Conservation (phyloP, 768 basidiomycete species). For the Boletus rufocinnamomeus region DNA sequence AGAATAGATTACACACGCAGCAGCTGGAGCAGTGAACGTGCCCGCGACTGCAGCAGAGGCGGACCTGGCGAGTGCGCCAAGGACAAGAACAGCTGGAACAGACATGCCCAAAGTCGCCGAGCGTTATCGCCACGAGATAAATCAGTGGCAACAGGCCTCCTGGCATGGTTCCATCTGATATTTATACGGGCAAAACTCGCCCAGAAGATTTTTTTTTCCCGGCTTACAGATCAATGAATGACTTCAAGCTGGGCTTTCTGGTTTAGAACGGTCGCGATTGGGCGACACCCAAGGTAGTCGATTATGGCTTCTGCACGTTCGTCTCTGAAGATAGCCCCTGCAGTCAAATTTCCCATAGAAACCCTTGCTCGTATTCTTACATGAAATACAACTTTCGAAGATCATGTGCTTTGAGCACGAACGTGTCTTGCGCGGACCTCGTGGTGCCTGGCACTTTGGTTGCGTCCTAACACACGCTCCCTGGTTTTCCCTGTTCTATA, state of each 20-base stretch:
- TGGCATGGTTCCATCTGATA: background rate
- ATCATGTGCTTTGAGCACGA: conserved; percentile 6
- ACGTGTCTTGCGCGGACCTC: conserved; percentile 10
- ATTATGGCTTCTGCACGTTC: background rate
- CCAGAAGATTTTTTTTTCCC: conserved; percentile 1
- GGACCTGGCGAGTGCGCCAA: conserved; percentile 17
- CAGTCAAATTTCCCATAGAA: background rate
- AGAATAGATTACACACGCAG: conserved; percentile 20
- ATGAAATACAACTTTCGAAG: background rate
- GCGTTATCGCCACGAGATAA: background rate
- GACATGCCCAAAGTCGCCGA: conserved; percentile 8
- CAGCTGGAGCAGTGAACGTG: conserved; percentile 26
- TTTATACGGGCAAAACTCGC: conserved; percentile 7
- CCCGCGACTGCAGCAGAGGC: conserved; percentile 21
- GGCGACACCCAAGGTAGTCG: too few species aligned
- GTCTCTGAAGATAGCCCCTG: background rate
- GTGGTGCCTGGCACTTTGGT: background rate
- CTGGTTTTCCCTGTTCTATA: background rate
- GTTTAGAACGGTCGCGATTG: background rate
- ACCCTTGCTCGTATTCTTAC: too few species aligned
- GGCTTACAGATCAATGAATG: background rate
- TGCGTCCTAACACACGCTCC: background rate
- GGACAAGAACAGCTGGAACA: conserved; percentile 11
- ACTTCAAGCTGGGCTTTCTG: too few species aligned
- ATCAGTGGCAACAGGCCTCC: background rate